Conservation (phyloP, 805 yeast species). For the Zygosaccharomyces bailii region DNA sequence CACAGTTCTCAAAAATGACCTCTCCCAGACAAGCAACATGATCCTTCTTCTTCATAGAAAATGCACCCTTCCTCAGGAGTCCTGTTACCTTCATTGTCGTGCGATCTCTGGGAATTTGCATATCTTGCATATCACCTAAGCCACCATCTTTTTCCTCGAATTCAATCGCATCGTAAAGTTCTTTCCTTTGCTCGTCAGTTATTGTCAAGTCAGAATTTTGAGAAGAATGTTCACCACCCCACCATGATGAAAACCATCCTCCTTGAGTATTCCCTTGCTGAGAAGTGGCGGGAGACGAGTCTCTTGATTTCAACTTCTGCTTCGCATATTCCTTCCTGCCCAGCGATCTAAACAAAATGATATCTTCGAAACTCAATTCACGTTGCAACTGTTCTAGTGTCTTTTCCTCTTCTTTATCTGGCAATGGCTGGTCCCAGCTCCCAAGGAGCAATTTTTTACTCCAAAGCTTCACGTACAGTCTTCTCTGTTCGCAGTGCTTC, state of each 20-base stretch:
- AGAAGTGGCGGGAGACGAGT: slow-evolving; percentile 15
- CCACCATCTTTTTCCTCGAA: slow-evolving; percentile 61
- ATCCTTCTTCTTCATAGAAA: slow-evolving; percentile 48
- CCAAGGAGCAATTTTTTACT: slow-evolving; percentile 47
- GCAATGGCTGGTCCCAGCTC: slow-evolving; percentile 30
- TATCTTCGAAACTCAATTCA: slow-evolving; percentile 67
- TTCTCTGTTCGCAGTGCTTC: slow-evolving; percentile 68
- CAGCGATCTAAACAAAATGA: slow-evolving; percentile 77
- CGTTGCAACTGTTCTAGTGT: slow-evolving; percentile 54
- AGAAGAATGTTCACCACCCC: slow-evolving; percentile 45
- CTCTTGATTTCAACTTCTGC: slow-evolving; percentile 40
- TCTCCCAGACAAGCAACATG: slow-evolving; percentile 57
- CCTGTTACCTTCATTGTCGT: slow-evolving; percentile 66
- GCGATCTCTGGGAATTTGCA: slow-evolving; percentile 70
- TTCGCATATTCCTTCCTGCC: slow-evolving; percentile 65
- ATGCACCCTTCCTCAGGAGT: slow-evolving; percentile 70
- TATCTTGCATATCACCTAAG: slow-evolving; percentile 48
- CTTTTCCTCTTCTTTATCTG: slow-evolving; percentile 38
- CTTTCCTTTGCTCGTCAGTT: slow-evolving; percentile 84
- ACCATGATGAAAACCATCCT: slow-evolving; percentile 74
- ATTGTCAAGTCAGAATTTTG: slow-evolving; percentile 45
- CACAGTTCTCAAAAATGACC: slow-evolving; percentile 77
- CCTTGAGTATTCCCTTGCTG: slow-evolving; percentile 14
- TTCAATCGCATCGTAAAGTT: slow-evolving; percentile 89
- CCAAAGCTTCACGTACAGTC: slow-evolving; percentile 65